Percentiles rank a stretch among this genome's conserved stretches.
These are phyloP conservation scores for Picea glauca DNA, from an alignment of 75 land plant genomes.

Conservation along the genomic window DNA sequence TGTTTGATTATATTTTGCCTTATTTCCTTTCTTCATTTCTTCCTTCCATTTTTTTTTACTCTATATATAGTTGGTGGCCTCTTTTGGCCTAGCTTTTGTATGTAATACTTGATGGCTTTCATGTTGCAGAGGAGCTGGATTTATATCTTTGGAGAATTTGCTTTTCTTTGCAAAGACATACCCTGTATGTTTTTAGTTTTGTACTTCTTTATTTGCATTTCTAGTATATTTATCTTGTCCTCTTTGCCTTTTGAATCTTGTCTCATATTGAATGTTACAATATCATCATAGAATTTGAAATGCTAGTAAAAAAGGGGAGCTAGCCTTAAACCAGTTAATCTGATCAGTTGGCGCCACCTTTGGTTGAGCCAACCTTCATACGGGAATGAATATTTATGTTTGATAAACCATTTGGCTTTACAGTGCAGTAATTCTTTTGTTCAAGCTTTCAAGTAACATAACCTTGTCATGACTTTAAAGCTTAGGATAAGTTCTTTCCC, in stretches of 20 bases:
- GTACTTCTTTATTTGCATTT: background rate
- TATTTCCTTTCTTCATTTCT: background rate
- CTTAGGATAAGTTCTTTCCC: too few species aligned
- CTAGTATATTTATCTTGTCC: background rate
- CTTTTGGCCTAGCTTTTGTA: background rate
- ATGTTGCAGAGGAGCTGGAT: slow-evolving; percentile 88
- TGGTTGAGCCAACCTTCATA: background rate
- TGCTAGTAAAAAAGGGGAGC: background rate
- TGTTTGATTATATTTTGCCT: background rate
- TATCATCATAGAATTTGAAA: background rate
- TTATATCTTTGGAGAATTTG: slow-evolving; percentile 91
- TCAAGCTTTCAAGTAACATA: background rate
- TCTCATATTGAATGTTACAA: too few species aligned
- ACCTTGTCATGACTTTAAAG: background rate
- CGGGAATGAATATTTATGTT: background rate
- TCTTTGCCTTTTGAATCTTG: background rate
- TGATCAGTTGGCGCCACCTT: background rate
- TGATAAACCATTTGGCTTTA: background rate
- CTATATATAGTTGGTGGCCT: background rate
- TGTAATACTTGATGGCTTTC: background rate
- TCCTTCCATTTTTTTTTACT: background rate
- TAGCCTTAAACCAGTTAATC: background rate
- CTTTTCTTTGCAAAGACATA: slow-evolving; percentile 80
- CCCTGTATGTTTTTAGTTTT: slow-evolving; percentile 52
- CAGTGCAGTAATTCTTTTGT: background rate